phyloP scores from a whole-genome alignment of 306 rosid genomes.

The Arachis stenosperma region DNA sequence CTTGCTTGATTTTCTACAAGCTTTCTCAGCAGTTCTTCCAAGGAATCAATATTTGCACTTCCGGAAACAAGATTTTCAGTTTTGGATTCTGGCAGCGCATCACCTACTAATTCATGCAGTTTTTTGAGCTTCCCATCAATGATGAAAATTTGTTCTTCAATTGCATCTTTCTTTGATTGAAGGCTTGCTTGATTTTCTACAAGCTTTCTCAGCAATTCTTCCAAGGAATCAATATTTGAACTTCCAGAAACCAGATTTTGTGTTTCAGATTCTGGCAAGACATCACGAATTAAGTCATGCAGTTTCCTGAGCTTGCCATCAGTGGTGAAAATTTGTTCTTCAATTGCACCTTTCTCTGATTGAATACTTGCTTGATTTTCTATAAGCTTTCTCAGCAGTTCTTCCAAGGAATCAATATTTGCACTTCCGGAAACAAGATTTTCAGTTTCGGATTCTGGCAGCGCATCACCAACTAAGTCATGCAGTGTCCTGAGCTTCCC shows the following conservation, averaged over 20 bases:
- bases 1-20: slow-evolving; percentile 62
- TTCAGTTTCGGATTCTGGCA: slow-evolving; percentile 54
- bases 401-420: slow-evolving; percentile 71
- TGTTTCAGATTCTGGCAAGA: slow-evolving; percentile 53
- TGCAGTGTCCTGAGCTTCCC: slow-evolving; percentile 63
- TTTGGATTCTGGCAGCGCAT: slow-evolving; percentile 63
- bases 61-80: slow-evolving; percentile 53
- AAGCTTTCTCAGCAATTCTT: slow-evolving; percentile 68
- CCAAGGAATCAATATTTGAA: slow-evolving; percentile 66
- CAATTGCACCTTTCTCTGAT: slow-evolving; percentile 47
- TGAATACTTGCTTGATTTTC: slow-evolving; percentile 56
- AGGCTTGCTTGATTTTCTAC: slow-evolving; percentile 57
- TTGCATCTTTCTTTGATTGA: slow-evolving; percentile 47
- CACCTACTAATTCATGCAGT: slow-evolving; percentile 61
- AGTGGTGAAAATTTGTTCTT: slow-evolving; percentile 48
- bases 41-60: slow-evolving; percentile 60
- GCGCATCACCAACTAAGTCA: slow-evolving; percentile 62
- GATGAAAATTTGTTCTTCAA: slow-evolving; percentile 51
- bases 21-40: slow-evolving; percentile 68
- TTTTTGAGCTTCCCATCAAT: slow-evolving; percentile 59
- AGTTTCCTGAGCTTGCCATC: slow-evolving; percentile 65
- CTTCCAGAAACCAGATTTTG: slow-evolving; percentile 55
- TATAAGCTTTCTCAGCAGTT: slow-evolving; percentile 65
- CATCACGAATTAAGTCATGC: slow-evolving; percentile 62
- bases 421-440: slow-evolving; percentile 55